Percentiles rank a stretch among this genome's conserved stretches.
Conservation (phyloP, 108 stramenopile species). For the Pseudonitzschia pungens region DNA sequence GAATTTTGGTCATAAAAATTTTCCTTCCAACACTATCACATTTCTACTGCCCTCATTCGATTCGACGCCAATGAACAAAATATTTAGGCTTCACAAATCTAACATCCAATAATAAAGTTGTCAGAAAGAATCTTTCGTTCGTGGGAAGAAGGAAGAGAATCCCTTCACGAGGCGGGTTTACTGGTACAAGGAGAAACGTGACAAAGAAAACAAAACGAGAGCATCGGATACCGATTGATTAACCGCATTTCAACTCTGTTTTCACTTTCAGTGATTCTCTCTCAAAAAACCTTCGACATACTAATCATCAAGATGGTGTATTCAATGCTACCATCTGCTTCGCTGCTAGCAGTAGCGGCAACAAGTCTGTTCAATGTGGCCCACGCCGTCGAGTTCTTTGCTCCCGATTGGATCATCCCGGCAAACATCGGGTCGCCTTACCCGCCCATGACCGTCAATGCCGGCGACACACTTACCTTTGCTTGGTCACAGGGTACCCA, state of each 20-base stretch:
- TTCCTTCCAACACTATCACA: no score
- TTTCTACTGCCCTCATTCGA: no score
- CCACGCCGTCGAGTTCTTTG: neutral
- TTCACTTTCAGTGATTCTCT: neutral
- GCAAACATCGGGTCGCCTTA: neutral
- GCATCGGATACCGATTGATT: neutral
- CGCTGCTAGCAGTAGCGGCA: constrained; percentile 1
- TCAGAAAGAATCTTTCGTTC: no score
- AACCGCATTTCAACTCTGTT: neutral
- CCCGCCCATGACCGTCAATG: constrained; percentile 15
- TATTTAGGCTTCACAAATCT: no score
- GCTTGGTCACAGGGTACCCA: constrained; percentile 16
- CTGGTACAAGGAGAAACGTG: no score
- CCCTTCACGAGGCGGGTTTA: no score
- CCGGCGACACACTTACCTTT: constrained; percentile 25
- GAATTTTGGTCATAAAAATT: no score
- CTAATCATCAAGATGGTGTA: neutral
- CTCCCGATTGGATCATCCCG: constrained; percentile 17
- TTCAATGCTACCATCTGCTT: neutral
- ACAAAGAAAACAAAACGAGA: no score
- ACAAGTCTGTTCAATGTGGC: neutral
- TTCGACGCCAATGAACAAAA: no score
- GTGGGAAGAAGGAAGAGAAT: no score
- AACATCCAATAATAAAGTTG: no score
- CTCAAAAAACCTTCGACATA: neutral